Base-by-base conservation (phyloP, 2,329 filamentous ascomycete genomes). In the Tolypocladium album region DNA sequence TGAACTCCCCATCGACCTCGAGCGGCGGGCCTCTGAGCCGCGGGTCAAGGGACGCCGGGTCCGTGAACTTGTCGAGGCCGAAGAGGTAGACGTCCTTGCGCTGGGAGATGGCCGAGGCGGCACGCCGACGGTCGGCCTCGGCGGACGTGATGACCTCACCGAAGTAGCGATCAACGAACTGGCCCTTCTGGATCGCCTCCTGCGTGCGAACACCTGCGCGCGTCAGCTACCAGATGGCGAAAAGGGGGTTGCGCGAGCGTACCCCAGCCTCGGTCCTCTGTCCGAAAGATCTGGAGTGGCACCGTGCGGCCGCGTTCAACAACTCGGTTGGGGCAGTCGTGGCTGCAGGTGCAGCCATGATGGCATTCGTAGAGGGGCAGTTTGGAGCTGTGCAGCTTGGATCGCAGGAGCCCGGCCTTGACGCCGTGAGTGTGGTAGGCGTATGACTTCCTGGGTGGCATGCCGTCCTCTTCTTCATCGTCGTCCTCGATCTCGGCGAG, bases 341-440 rank as follows among this genome's bases (percentile, higher is more conserved):
- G 68, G 2, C 79, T 80, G 66, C 90, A 95, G 3, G 74, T 76
- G 72, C 90, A 95, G 11, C 80, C 82, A 2, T 80, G 75, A 66
- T 94, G 90, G 69, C 90, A 95, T 68, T 95, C 90, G 72, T 92
- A 93, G 60, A 95, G 88, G 0, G 88, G 83, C 40, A 80, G 71
- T 45, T 81, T 78, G 34, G 81, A 84, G 31, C 78, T 66, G 15
- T 86, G 75, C 52, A 82, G 75, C 52, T 76, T 76, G 34, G 76
- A 75, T 22, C 82, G 75, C 53, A 88, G 71, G 22, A 81, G 75
- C 0, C 81, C 83, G 1, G 77, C 76, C 60, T 79, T 80, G 13
- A 67, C 65, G 0, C 84, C 84, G 31, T 76, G 76, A 6, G 77
- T 75, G 67, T 85, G 81, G 69, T 93, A 93, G 0, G 88, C 86